These are phyloP conservation scores for Tulasnella sp. DNA, from an alignment of 768 basidiomycete genomes.

Conservation along the genomic window DNA sequence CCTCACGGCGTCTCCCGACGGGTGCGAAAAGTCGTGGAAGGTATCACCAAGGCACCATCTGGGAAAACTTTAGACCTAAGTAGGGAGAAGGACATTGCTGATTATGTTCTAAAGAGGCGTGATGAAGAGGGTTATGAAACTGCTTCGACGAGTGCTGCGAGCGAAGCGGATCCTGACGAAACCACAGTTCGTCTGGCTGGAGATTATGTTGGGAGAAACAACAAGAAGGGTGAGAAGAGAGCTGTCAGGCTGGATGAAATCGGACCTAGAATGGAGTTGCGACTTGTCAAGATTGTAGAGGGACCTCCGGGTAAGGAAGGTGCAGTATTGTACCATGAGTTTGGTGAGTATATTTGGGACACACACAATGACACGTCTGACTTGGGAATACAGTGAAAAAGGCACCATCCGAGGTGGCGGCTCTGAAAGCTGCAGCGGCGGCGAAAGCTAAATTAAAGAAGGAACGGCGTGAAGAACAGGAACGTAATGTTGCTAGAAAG, in stretches of 20 bases:
- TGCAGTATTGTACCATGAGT: constrained; percentile 84
- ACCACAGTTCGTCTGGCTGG: constrained; percentile 66
- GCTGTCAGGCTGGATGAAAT: constrained; percentile 89
- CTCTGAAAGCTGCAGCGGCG: constrained; percentile 58
- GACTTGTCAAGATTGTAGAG: constrained; percentile 85
- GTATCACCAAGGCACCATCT: constrained; percentile 30
- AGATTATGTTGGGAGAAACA: constrained; percentile 91
- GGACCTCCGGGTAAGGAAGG: constrained; percentile 91
- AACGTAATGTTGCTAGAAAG: constrained; percentile 79
- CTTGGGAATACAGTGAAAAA: constrained; percentile 60
- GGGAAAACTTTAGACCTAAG: constrained; percentile 52
- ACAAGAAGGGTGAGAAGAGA: constrained; percentile 78
- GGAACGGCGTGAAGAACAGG: constrained; percentile 77
- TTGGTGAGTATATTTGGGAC: constrained; percentile 43
- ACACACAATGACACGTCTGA: background rate
- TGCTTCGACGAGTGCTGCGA: constrained; percentile 56
- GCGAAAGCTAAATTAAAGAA: constrained; percentile 64
- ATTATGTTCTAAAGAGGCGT: constrained; percentile 62
- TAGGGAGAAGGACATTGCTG: constrained; percentile 87
- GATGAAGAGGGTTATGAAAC: constrained; percentile 66
- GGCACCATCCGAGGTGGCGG: constrained; percentile 57
- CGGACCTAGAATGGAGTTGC: constrained; percentile 89
- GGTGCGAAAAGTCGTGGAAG: constrained; percentile 74
- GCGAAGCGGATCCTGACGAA: constrained; percentile 70
- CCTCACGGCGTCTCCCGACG: constrained; percentile 88